Evolutionary conservation across 2,329 filamentous ascomycete genomes (phyloP), one percentile per base, ranked within the genome.

Genomic region (Colletotrichum viniferum): DNA sequence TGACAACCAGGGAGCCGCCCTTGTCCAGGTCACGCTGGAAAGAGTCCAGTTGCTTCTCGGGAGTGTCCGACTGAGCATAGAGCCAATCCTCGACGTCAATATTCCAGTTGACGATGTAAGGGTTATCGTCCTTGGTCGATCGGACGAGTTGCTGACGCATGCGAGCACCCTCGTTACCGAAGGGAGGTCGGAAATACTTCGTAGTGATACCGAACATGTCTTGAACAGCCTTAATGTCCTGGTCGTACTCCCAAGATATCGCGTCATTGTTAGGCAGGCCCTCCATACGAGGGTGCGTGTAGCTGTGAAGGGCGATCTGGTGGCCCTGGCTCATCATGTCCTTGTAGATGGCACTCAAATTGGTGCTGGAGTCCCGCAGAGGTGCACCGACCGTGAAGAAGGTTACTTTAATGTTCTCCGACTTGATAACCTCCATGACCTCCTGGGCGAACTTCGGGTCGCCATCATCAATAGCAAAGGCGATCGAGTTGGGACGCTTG

Each of bases 31-130:
- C 91, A 8, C 90, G 87, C 81, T 91, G 87, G 83, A 94, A 94
- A n/a, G 92, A 91, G 5, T 90, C 90, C 16, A 93, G 83, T 83
- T 94, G 93, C 79, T 92, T 91, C 84, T 93, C 90, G 3, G 92
- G 92, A 3, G 92, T 94, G 36, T 84, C 79, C 0, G 87, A 88
- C 80, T 88, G 83, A 1, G 91, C 92, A 91, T 92, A 94, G 21
- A 93, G 80, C 91, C 92, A 94, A 81, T 94, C 93, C 84, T 94
- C 91, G 26, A 94, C 90, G 78, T 94, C 92, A 60, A 94, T 90
- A 79, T 88, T 92, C 93, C 92, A 94, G 81, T 91, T 91, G 67
- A 94, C 89, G 61, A 94, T 90, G 78, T 90, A 89, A 1, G 91
- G 88, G 18, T 89, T 86, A 5, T 87, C 84, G 21, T 88, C 87